Evolutionary conservation across 2,329 filamentous ascomycete species (phyloP).

Genomic region (Colletotrichum scovillei): DNA sequence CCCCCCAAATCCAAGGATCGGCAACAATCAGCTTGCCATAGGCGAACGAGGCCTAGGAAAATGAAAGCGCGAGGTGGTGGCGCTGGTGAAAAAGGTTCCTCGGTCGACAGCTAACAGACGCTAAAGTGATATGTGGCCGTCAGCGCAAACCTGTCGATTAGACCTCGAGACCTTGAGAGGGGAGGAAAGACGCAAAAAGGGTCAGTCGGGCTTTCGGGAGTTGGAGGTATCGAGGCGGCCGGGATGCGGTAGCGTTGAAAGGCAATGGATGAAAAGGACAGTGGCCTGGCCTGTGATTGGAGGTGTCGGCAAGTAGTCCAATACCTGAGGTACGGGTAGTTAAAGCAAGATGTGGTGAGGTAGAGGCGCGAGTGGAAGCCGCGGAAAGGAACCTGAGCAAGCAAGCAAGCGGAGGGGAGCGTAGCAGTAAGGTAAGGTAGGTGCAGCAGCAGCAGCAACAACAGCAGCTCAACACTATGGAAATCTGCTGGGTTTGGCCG

Average conservation of each 20-base stretch:
- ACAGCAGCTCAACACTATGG: constrained; percentile 28
- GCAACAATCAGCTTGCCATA: constrained; percentile 32
- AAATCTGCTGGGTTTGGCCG: constrained; percentile 29
- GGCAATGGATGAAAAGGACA: constrained; percentile 28
- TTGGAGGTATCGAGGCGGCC: constrained; percentile 27
- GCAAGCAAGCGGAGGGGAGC: background rate
- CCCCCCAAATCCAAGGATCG: constrained; percentile 24
- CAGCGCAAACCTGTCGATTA: constrained; percentile 30
- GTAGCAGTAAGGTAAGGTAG: background rate
- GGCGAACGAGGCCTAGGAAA: constrained; percentile 3
- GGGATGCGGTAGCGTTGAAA: constrained; percentile 9
- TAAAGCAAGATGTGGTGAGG: background rate
- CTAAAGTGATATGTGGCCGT: constrained; percentile 31
- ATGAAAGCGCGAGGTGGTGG: constrained; percentile 29
- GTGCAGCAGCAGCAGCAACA: background rate
- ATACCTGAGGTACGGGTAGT: no score
- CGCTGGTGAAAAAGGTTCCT: constrained; percentile 30
- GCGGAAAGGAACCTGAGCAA: constrained; percentile 4
- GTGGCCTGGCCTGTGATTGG: constrained; percentile 31
- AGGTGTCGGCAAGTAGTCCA: constrained; percentile 9
- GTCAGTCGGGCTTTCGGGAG: constrained; percentile 23
- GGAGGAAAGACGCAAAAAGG: constrained; percentile 8
- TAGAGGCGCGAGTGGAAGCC: constrained; percentile 18
- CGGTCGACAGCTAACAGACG: constrained; percentile 29
- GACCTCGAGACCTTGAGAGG: constrained; percentile 2